Percentiles rank a stretch among this genome's conserved stretches.
These are phyloP conservation scores for Coemansia aciculifera DNA, from an alignment of 192 early-diverging fungal species.

Conservation along the genomic window DNA sequence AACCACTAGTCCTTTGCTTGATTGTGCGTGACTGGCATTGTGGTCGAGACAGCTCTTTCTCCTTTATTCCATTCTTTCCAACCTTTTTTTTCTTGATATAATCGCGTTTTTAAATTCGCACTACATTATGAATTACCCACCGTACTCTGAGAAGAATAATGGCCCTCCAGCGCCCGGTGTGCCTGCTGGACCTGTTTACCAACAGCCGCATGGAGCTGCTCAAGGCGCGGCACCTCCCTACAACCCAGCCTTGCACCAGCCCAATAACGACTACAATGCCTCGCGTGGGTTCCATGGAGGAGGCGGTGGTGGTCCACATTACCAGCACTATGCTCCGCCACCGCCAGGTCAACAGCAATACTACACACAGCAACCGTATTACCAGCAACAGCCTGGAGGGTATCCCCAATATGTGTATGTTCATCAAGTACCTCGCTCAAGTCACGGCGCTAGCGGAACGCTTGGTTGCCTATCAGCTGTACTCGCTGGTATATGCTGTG, in stretches of 20 bases:
- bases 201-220: background rate
- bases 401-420: slow-evolving; percentile 1
- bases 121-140: background rate
- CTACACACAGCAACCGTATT: background rate
- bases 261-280: background rate
- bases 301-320: background rate
- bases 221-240: background rate
- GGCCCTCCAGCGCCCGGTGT: background rate
- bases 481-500: background rate
- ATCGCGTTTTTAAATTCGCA: background rate
- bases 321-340: background rate
- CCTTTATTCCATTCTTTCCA: background rate
- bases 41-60: background rate
- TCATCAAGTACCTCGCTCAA: background rate
- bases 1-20: background rate
- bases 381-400: background rate
- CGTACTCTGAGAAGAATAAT: background rate
- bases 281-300: background rate
- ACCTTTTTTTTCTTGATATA: background rate
- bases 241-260: background rate
- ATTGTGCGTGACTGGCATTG: background rate
- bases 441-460: background rate
- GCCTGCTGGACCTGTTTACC: background rate
- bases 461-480: background rate
- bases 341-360: background rate